phyloP scores from a whole-genome alignment of 495 filamentous ascomycete species.

The Talaromyces liani region DNA sequence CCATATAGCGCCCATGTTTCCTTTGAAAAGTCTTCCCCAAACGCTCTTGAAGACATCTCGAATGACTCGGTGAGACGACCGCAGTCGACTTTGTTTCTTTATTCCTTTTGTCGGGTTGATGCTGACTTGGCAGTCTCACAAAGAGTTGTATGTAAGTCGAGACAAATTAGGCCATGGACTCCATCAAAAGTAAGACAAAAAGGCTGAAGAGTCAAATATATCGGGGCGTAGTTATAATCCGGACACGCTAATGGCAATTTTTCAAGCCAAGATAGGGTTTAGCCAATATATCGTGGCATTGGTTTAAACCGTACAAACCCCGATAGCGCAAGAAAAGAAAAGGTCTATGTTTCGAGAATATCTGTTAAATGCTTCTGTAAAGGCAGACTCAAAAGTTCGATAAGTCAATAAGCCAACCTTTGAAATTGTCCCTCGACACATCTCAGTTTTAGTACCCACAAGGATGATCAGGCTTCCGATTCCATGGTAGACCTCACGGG shows the following conservation, averaged over 20 bases:
- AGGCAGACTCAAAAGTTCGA: neutral
- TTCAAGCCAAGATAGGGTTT: too few species aligned
- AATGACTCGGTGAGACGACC: neutral
- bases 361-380: neutral
- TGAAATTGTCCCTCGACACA: neutral
- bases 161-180: neutral
- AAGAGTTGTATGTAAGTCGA: neutral
- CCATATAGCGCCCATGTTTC: slow-evolving; percentile 44
- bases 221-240: neutral
- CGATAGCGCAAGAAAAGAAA: neutral
- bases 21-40: slow-evolving; percentile 24
- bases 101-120: neutral
- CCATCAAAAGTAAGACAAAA: neutral
- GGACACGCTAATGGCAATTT: too few species aligned
- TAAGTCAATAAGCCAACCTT: neutral
- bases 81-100: neutral
- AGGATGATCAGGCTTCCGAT: neutral
- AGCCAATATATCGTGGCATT: neutral
- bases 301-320: neutral
- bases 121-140: neutral
- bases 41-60: slow-evolving; percentile 7
- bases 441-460: neutral
- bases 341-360: neutral
- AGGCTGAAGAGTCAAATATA: neutral
- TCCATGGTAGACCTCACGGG: neutral